Conservation (phyloP, 768 basidiomycete genomes). For the Paxillus ammoniavirescens region DNA sequence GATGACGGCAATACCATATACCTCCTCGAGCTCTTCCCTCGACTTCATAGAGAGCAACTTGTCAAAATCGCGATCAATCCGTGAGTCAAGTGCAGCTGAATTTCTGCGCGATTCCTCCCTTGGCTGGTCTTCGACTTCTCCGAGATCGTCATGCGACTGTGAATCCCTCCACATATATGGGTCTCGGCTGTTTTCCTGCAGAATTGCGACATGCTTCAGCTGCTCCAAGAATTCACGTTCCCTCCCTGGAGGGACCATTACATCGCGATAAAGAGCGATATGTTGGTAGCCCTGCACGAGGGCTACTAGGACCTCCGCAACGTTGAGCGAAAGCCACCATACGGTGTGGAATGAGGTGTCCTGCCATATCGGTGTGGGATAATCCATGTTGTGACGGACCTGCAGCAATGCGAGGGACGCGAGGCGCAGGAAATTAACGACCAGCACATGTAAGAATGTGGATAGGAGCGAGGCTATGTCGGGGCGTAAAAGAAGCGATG, state of each 20-base stretch:
- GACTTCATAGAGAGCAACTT: constrained; percentile 59
- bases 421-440: constrained; percentile 55
- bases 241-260: constrained; percentile 51
- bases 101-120: background rate
- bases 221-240: constrained; percentile 38
- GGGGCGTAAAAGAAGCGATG: constrained; percentile 29
- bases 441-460: constrained; percentile 45
- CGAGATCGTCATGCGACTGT: constrained; percentile 15
- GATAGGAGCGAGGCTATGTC: constrained; percentile 35
- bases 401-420: constrained; percentile 52
- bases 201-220: constrained; percentile 15
- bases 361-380: constrained; percentile 49
- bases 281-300: constrained; percentile 71
- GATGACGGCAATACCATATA: constrained; percentile 78
- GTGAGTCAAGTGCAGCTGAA: constrained; percentile 27
- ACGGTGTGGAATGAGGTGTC: constrained; percentile 60
- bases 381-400: constrained; percentile 43
- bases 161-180: constrained; percentile 8
- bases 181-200: constrained; percentile 8
- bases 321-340: constrained; percentile 76
- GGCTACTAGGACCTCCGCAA: constrained; percentile 62
- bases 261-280: constrained; percentile 65
- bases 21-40: constrained; percentile 73
- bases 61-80: constrained; percentile 67
- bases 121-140: constrained; percentile 20